A percentile compares a stretch with the other conserved stretches of the same genome.
phyloP scores from a whole-genome alignment of 164 flowering plant species.

The Chimonanthus salicifolius region DNA sequence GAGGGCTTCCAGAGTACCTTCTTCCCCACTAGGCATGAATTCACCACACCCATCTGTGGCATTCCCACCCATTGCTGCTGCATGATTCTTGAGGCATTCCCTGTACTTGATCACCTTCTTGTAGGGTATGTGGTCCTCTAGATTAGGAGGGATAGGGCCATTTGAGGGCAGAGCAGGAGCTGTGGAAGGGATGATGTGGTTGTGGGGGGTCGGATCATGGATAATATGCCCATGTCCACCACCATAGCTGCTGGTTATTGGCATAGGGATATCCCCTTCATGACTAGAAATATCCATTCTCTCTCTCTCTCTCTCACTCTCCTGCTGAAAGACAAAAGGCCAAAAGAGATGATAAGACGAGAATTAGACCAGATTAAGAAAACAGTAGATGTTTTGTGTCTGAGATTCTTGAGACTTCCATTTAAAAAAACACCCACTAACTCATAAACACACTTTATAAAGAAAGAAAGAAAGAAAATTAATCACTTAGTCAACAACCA shows the following conservation, averaged over 20 bases:
- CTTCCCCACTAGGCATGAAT: conserved; percentile 82
- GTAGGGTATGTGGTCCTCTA: conserved; percentile 21
- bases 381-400: conserved; percentile 4
- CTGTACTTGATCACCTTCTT: conserved; percentile 46
- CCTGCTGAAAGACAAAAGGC: conserved; percentile 21
- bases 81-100: conserved; percentile 91
- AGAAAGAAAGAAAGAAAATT: not conserved
- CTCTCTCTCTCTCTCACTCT: conserved; percentile 4
- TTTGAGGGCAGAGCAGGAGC: conserved; percentile 19
- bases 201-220: conserved; percentile 33
- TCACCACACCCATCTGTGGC: conserved; percentile 94
- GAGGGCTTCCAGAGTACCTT: conserved; percentile 66
- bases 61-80: conserved; percentile 81
- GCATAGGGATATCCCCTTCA: conserved; percentile 57
- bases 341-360: conserved; percentile 18
- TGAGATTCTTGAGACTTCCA: conserved; percentile 8
- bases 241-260: conserved; percentile 43
- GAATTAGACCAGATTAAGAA: conserved; percentile 10
- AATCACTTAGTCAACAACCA: not conserved
- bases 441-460: conserved; percentile 5
- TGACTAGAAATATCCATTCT: conserved; percentile 47
- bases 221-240: conserved; percentile 37
- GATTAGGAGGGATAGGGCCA: conserved; percentile 16
- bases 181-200: conserved; percentile 31
- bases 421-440: not conserved